Evolutionary conservation across 75 land plant species (phyloP), one percentile per base, ranked within the genome.

Genomic region (Pinus tabuliformis): DNA sequence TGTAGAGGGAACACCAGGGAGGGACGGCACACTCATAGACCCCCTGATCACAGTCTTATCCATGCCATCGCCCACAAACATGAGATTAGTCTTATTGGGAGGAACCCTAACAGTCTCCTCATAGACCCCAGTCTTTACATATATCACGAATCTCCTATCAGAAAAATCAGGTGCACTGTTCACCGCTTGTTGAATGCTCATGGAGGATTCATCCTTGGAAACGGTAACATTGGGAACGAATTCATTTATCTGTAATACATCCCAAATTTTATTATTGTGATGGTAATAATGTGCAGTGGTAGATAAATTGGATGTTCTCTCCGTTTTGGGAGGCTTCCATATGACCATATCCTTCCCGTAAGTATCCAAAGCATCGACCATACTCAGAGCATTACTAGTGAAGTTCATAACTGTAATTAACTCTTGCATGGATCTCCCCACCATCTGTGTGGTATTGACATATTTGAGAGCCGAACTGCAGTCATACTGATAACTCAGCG

Each of bases 1-100:
- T 18, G 91, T 89, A 37, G 91, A 74, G 68, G 82, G 22, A 22
- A 84, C 84, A 14, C 7, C 45, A 37, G 59, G 87, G 33, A 60
- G 39, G 26, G 58, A 75, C 4, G 78, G 83, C 17, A 78, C 86
- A 30, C 70, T 80, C 39, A 76, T 21, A 21, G 30, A 58, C 3
- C 90, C 91, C 8, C 90, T 84, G 58, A 89, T 84, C 71, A 89
- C 81, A 11, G 87, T 87, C 68, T 28, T 59, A 59, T 81, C 84
- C 62, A 84, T 87, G 68, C 91, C 91, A 59, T 87, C 91, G 0
- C 91, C 91, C 24, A 84, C 49, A 60, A 89, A 64, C 58, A 82
- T 78, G 59, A 87, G 17, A 58, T 88, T 87, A 3, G 58, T 74
- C 72, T 83, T 84, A 58, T 65, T 58, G 33, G 59, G 68, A n/a